Evolutionary conservation across 768 basidiomycete genomes (phyloP), one percentile per base, ranked within the genome.

Genomic region (Boletus insuetus): DNA sequence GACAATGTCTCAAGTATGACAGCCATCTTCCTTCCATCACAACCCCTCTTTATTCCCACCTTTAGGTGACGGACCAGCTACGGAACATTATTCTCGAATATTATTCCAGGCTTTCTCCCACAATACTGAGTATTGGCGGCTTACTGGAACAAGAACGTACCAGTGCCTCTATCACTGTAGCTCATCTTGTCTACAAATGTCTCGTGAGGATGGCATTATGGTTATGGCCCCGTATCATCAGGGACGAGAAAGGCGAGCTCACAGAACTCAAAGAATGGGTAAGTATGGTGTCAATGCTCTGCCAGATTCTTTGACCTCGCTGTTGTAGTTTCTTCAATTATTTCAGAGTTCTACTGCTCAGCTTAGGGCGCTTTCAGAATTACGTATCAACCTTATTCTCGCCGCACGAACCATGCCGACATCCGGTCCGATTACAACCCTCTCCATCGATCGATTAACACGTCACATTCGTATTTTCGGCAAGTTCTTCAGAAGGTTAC

Each of bases 401-500:
- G 68, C 80, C 11, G 56, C 83, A 12, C 74, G 73, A 46, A 64
- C 73, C 19, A 69, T 69, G 42, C 66, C 71, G 26, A 46, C 66
- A 12, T 58, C 66, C 10, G 66, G 73, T 31, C 74, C 77, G 58
- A 68, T 75, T 20, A 71, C 75, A 11, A 62, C 75, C 7, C 77
- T 73, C 39, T 78, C 82, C 4, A 68, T 89, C 29, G 77, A 83
- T 40, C 67, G 79, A 35, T 70, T 93, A 29, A 86, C 87, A 9
- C 82, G 82, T 46, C 89, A 91, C 61, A 74, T 90, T 29, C 80
- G 80, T 41, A 67, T 81, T 32, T 86, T 91, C 62, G 92, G 91
- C 14, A 93, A 92, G 69, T 85, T 87, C 63, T 93, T 91, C 74
- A 78, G 89, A 44, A 79, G 86, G 32, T 64, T 92, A 59, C 87